A percentile compares a stretch with the other conserved stretches of the same genome.
phyloP scores from a whole-genome alignment of 352 stramenopile species.

The Globisporangium paroecandrum region DNA sequence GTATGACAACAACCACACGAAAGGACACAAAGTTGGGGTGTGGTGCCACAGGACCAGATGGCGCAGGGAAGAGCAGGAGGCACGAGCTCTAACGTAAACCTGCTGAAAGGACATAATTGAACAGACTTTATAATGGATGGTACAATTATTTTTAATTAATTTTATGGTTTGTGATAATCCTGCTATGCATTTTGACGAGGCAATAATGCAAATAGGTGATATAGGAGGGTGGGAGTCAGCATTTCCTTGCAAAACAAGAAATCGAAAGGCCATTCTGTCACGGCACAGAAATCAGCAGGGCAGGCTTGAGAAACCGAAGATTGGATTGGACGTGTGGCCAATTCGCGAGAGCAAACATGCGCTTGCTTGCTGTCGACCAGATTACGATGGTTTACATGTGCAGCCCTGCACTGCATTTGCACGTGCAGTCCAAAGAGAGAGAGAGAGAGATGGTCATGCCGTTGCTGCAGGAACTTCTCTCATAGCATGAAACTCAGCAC shows the following conservation, averaged over 20 bases:
- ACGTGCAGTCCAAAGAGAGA: neutral
- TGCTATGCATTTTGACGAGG: neutral
- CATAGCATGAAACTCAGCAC: neutral
- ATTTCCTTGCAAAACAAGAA: neutral
- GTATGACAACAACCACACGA: neutral
- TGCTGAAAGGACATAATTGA: neutral
- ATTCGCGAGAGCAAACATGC: neutral
- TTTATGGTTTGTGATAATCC: neutral
- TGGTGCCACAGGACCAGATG: neutral
- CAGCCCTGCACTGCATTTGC: neutral
- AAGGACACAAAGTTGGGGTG: neutral
- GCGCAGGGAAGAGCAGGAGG: neutral
- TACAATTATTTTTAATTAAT: neutral
- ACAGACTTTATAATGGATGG: neutral
- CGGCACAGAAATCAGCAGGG: neutral
- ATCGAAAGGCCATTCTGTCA: neutral
- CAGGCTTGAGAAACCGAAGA: neutral
- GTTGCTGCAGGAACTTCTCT: neutral
- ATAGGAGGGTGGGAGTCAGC: neutral
- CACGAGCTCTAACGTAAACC: neutral
- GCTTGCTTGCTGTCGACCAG: neutral
- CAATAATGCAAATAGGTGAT: neutral
- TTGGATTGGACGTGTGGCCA: neutral
- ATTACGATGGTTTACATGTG: neutral
- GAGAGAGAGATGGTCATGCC: neutral